phyloP scores from a whole-genome alignment of 2,329 filamentous ascomycete genomes.

The Xylaria arbuscula region DNA sequence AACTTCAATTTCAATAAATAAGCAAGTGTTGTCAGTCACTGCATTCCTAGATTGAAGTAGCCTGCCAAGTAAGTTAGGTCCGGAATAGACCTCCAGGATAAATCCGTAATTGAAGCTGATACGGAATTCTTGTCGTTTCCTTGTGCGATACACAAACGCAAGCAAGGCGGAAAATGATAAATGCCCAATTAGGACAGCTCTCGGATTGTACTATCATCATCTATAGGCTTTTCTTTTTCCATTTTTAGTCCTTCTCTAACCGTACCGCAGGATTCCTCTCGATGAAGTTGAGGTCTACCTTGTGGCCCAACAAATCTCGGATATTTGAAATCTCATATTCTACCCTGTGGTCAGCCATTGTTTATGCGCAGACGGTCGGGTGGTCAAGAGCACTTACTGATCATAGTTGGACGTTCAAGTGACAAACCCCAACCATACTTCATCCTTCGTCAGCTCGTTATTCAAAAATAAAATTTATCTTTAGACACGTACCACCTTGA shows the following conservation, averaged over 20 bases:
- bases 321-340: slow-evolving; percentile 34
- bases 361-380: background rate
- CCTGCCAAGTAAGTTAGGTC: background rate
- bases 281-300: slow-evolving; percentile 40
- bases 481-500: too few relatives aligned
- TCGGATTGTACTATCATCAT: background rate
- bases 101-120: too few relatives aligned
- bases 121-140: too few relatives aligned
- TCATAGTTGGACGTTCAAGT: too few relatives aligned
- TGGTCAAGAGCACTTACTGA: slow-evolving; percentile 7
- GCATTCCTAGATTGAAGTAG: background rate
- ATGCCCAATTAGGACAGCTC: background rate
- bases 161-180: background rate
- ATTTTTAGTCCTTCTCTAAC: slow-evolving; percentile 23
- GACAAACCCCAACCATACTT: too few relatives aligned
- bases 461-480: too few relatives aligned
- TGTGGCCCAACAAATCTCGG: slow-evolving; percentile 31
- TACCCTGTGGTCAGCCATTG: slow-evolving; percentile 17
- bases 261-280: slow-evolving; percentile 28
- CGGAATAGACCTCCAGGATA: too few relatives aligned
- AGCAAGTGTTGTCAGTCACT: background rate
- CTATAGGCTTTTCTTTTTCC: background rate
- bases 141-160: too few relatives aligned
- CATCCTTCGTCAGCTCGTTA: too few relatives aligned
- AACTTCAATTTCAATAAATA: background rate